phyloP scores from a whole-genome alignment of 306 rosid species.

The Cicer cuneatum region DNA sequence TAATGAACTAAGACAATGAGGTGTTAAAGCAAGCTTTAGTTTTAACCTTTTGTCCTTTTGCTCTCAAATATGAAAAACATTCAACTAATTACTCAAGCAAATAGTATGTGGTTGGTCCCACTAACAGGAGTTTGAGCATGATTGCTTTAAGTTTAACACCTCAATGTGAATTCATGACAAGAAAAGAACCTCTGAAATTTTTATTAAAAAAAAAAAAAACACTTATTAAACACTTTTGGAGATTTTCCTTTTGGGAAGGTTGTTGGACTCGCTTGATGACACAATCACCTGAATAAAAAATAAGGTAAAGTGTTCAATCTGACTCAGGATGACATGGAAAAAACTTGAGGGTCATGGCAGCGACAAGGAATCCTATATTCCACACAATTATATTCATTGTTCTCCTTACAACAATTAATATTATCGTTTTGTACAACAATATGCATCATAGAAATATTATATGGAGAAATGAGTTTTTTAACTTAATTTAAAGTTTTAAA shows the following conservation, averaged over 20 bases:
- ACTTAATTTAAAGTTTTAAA: too few species aligned
- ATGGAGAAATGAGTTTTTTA: too few species aligned
- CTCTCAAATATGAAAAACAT: conserved; percentile 37
- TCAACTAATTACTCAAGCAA: conserved; percentile 38
- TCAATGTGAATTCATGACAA: conserved; percentile 41
- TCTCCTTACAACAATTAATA: background rate
- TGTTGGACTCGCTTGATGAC: conserved; percentile 58
- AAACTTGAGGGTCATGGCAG: conserved; percentile 39
- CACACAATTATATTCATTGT: background rate
- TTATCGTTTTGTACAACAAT: background rate
- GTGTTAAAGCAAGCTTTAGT: conserved; percentile 48
- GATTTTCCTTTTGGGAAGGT: conserved; percentile 35
- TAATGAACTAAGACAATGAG: conserved; percentile 32
- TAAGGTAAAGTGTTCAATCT: conserved; percentile 62
- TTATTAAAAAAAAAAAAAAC: conserved; percentile 3
- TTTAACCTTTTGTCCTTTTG: conserved; percentile 38
- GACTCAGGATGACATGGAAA: conserved; percentile 67
- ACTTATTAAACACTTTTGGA: conserved; percentile 47
- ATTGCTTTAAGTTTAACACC: conserved; percentile 35
- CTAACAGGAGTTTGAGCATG: conserved; percentile 26
- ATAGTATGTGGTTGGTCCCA: conserved; percentile 50
- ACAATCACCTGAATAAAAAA: conserved; percentile 45
- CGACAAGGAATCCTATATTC: conserved; percentile 42
- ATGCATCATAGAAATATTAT: too few species aligned
- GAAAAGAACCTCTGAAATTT: conserved; percentile 34